Conservation (phyloP, 2,329 filamentous ascomycete species). For the Fonsecaea pedrosoi region DNA sequence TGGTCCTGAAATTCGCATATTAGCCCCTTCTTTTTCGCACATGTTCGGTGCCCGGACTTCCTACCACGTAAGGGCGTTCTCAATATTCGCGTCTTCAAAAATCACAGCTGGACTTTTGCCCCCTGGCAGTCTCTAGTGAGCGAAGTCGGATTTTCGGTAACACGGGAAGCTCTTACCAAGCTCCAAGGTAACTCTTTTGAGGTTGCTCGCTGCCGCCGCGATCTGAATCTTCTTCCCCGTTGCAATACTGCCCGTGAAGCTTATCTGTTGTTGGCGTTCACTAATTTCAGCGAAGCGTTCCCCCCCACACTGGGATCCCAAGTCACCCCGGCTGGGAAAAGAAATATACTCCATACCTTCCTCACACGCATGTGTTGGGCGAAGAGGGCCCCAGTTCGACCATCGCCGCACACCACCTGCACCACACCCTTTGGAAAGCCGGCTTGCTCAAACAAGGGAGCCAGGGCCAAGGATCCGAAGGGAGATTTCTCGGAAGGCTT, state of each 20-base stretch:
- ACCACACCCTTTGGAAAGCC: slow-evolving; percentile 65
- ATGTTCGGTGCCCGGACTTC: slow-evolving; percentile 10
- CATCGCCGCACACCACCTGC: slow-evolving; percentile 65
- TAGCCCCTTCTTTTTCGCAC: neutral
- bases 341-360: slow-evolving; percentile 5
- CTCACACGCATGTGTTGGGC: slow-evolving; percentile 66
- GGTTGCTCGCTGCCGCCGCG: slow-evolving; percentile 56
- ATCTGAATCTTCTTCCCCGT: slow-evolving; percentile 67
- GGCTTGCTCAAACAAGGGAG: slow-evolving; percentile 16
- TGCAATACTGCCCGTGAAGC: slow-evolving; percentile 67
- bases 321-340: too few species aligned
- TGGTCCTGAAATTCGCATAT: slow-evolving; percentile 59
- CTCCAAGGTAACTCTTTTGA: slow-evolving; percentile 68
- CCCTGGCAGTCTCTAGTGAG: neutral
- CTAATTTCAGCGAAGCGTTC: too few species aligned
- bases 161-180: slow-evolving; percentile 43
- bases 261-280: slow-evolving; percentile 52
- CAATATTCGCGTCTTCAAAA: slow-evolving; percentile 54
- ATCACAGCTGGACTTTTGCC: slow-evolving; percentile 54
- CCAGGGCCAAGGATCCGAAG: slow-evolving; percentile 18
- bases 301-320: too few species aligned
- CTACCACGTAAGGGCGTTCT: slow-evolving; percentile 46
- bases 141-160: too few species aligned
- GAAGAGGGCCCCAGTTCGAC: slow-evolving; percentile 64
- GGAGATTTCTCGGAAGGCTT: slow-evolving; percentile 37